Evolutionary conservation across 805 yeast genomes (phyloP).

Genomic region (Ogataea methylovora): DNA sequence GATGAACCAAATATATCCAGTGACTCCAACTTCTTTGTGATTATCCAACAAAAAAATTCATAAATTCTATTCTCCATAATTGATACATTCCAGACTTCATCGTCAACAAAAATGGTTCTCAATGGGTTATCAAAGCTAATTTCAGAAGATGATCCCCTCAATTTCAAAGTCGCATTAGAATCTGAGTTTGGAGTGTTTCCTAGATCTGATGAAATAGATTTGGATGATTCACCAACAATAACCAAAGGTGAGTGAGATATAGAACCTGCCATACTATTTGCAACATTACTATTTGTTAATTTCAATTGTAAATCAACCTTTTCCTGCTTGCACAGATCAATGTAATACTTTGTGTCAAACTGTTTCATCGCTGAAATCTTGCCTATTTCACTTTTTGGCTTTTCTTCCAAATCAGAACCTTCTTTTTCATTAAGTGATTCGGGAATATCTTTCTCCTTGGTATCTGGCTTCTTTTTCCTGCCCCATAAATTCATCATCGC

Average conservation of each 20-base stretch:
- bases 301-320: constrained; percentile 8
- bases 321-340: constrained; percentile 7
- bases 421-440: not conserved
- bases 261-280: too few species aligned
- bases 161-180: not conserved
- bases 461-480: constrained; percentile 1
- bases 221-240: not conserved
- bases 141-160: not conserved
- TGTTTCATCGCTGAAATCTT: constrained; percentile 1
- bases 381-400: not conserved
- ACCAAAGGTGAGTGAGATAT: too few species aligned
- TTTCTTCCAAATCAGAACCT: not conserved
- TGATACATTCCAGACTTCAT: not conserved
- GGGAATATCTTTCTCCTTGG: not conserved
- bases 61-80: not conserved
- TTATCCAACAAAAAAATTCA: not conserved
- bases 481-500: constrained; percentile 10
- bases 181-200: not conserved
- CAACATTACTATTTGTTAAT: constrained; percentile 4
- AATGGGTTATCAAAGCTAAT: not conserved
- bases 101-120: not conserved
- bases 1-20: not conserved
- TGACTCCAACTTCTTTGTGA: not conserved
- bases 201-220: not conserved
- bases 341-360: constrained; percentile 3